Evolutionary conservation across 371 early-diverging fungal genomes (phyloP), one percentile per base, ranked within the genome.

Genomic region (Mucor lusitanicus): DNA sequence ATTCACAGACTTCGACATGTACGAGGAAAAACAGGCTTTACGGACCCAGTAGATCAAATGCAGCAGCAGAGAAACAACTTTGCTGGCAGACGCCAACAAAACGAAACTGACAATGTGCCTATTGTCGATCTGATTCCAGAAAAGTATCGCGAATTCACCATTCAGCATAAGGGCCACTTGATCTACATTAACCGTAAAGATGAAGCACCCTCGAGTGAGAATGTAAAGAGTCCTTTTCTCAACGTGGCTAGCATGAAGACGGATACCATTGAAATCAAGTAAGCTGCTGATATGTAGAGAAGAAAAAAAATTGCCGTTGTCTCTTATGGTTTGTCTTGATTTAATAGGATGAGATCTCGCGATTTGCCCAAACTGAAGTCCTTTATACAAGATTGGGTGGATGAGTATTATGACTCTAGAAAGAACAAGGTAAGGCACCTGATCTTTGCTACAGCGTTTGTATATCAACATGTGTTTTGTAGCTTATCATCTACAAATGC

Each of bases 311-410:
- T n/a, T n/a, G n/a, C n/a, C n/a, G n/a, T n/a, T n/a, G n/a, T n/a
- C n/a, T n/a, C n/a, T n/a, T n/a, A n/a, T n/a, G n/a, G n/a, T n/a
- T n/a, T 32, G 32, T 32, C 32, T 32, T n/a, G n/a, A n/a, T n/a
- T n/a, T n/a, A n/a, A 32, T 7, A 79, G 71, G 28, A 76, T 72
- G 79, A 64, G 67, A 32, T 64, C 63, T 56, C 56, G 66, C n/a
- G 58, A 63, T 23, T 54, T 74, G 40, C 60, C 63, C 30, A 53
- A 61, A 27, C 61, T 75, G n/a, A 64, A 71, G 32, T 65, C 67
- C 11, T 71, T 70, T 59, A 63, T 77, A 55, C 77, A 75, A 67
- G 75, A 79, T 40, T 72, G 75, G 77, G 62, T 71, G 9, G 73
- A 78, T 53, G 70, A 67, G n/a, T 74, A 72, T 61, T 70, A 74